Evolutionary conservation across 345 rosid genomes (phyloP).

Genomic region (Dipteronia dyeriana): DNA sequence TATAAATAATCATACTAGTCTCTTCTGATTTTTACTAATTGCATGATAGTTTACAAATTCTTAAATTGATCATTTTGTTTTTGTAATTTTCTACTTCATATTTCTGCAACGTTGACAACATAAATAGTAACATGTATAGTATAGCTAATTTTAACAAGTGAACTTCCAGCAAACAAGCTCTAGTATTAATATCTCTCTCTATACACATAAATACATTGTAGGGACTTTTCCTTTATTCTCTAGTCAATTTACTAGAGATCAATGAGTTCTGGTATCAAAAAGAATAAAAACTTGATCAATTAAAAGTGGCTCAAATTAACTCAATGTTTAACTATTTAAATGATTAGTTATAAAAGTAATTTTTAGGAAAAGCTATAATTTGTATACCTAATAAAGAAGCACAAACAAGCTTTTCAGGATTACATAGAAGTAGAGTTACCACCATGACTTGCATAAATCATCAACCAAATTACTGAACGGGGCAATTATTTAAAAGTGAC

Average conservation of each 20-base stretch:
- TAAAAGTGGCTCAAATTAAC: background rate
- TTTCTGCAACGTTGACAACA: background rate
- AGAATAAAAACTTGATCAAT: background rate
- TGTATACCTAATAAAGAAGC: background rate
- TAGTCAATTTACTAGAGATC: background rate
- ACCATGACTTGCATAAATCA: background rate
- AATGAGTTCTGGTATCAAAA: too few relatives aligned
- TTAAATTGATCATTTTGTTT: background rate
- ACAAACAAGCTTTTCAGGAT: background rate
- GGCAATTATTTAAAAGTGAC: slow-evolving; percentile 7
- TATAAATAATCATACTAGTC: background rate
- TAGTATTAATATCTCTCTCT: background rate
- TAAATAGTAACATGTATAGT: background rate
- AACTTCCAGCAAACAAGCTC: background rate
- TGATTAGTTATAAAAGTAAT: slow-evolving; percentile 8
- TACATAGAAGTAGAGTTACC: background rate
- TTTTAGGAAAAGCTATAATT: background rate
- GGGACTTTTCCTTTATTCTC: background rate
- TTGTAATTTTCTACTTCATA: background rate
- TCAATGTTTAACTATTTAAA: background rate
- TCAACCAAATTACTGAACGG: background rate
- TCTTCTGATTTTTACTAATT: background rate
- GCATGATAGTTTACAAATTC: slow-evolving; percentile 4
- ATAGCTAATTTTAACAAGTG: background rate
- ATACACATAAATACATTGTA: background rate